Base-by-base conservation (phyloP, 2,329 filamentous ascomycete genomes). In the Fusarium sp. region DNA sequence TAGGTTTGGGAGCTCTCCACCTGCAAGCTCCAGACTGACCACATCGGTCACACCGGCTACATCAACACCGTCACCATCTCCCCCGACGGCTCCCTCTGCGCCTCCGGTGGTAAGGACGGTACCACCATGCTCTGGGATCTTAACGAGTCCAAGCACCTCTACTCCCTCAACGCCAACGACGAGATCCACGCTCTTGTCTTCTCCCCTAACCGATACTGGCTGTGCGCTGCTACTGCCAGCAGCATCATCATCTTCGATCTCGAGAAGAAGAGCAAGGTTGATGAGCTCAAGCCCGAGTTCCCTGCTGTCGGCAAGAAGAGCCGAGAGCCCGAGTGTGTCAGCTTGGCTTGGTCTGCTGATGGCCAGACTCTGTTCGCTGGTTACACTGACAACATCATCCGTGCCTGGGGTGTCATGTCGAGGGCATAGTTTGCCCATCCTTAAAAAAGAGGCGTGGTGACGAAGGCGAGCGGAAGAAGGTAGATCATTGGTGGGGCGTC, bases 191-290 rank as follows among this genome's bases (percentile, higher is more conserved):
- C 96, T 78, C 95, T 99, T 77, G 96, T 98, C 85, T 99, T 99
- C 93, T 98, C 96, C 75, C 96, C 96, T 83, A 99, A 99, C 94
- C 92, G 96, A 85, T 99, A 99, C 94, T 99, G 96, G 96, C 92
- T 99, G 79, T 99, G 96, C 90, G 96, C 96, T 82, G 96, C 96
- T 83, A 99, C 96, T 74, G 90, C 94, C 82, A 93, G 90, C 87
- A 94, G 91, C 90, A 98, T 99, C 90, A 98, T 98, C 90, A 98
- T 99, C 90, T 99, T 99, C 88, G 96, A 99, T 83, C 91, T 99
- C 78, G 96, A 99, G 94, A 99, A 99, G 95, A 99, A 99, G 95
- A 97, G 92, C 92, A 98, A 98, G 92, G 95, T 98, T 82, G 95
- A 98, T 81, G 96, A 98, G 91, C 91, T 99, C 85, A 98, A 97